Evolutionary conservation across 768 basidiomycete species (phyloP).

Genomic region (Nevesoporus exiguus): DNA sequence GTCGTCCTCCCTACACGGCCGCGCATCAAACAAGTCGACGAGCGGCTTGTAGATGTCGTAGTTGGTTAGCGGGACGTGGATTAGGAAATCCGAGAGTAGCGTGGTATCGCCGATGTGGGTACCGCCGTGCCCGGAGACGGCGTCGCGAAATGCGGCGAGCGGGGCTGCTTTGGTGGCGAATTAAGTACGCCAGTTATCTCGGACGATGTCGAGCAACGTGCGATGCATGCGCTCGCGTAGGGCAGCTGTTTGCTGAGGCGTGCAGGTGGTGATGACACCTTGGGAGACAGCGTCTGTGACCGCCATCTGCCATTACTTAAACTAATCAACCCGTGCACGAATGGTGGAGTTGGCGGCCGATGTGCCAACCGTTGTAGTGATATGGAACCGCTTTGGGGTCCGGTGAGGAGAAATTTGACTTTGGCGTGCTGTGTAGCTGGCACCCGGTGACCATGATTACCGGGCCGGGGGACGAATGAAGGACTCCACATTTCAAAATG

Average conservation of each 20-base stretch:
- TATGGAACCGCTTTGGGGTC: neutral
- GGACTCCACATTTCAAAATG: too few relatives aligned
- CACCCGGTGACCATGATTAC: too few relatives aligned
- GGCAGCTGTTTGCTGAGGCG: neutral
- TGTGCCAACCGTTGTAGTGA: neutral
- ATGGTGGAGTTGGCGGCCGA: neutral
- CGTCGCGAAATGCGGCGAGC: constrained; percentile 11
- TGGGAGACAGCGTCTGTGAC: neutral
- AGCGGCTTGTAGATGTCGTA: constrained; percentile 18
- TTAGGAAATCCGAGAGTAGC: neutral
- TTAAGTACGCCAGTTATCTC: constrained; percentile 5
- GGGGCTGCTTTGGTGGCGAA: neutral
- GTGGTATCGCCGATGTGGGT: neutral
- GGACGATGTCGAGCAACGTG: neutral
- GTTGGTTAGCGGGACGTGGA: neutral
- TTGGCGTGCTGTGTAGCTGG: neutral
- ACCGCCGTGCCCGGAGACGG: neutral
- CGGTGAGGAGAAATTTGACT: neutral
- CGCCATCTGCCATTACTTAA: neutral
- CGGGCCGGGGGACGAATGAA: neutral
- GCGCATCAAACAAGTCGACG: constrained; percentile 8
- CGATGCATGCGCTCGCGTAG: neutral
- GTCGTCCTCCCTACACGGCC: constrained; percentile 17
- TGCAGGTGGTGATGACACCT: neutral
- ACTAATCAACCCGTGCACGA: neutral